phyloP scores from a whole-genome alignment of 768 basidiomycete species.

The Sutorius australiensis region DNA sequence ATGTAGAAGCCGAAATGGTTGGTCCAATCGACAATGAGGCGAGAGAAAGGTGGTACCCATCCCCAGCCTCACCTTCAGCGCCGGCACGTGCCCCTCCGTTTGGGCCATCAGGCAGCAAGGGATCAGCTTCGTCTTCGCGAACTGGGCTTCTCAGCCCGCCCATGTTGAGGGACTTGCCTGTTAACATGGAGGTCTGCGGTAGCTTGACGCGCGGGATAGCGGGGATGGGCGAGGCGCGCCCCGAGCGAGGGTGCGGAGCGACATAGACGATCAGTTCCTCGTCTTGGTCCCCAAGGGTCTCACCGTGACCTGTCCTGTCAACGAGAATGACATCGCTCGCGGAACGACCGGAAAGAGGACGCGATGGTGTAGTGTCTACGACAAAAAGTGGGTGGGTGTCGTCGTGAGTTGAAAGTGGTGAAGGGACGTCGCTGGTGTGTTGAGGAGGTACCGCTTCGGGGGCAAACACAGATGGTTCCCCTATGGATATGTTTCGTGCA shows the following conservation, averaged over 20 bases:
- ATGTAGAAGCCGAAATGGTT: slow-evolving; percentile 1
- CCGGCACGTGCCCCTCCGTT: too few species aligned
- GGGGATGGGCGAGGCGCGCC: slow-evolving; percentile 11
- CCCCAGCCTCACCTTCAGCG: not conserved
- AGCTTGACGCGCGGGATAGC: slow-evolving; percentile 13
- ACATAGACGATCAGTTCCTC: slow-evolving; percentile 71
- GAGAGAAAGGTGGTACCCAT: slow-evolving; percentile 21
- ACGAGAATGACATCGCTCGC: slow-evolving; percentile 23
- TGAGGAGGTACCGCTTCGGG: not conserved
- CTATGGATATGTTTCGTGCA: not conserved
- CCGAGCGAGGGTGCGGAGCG: slow-evolving; percentile 61
- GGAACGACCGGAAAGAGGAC: slow-evolving; percentile 1
- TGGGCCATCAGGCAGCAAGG: not conserved
- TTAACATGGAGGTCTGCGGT: slow-evolving; percentile 25
- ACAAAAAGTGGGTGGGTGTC: slow-evolving; percentile 22
- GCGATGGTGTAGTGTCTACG: slow-evolving; percentile 40
- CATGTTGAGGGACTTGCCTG: slow-evolving; percentile 4
- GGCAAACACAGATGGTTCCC: not conserved
- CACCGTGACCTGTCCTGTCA: slow-evolving; percentile 16
- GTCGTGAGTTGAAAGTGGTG: not conserved
- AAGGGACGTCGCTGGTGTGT: not conserved
- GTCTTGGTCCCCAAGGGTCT: slow-evolving; percentile 18
- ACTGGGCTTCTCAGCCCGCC: slow-evolving; percentile 2
- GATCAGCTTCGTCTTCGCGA: slow-evolving; percentile 7
- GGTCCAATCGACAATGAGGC: slow-evolving; percentile 25